These are phyloP conservation scores for Cryptococcus amylolentus DNA, from an alignment of 1,284 basidiomycete species.

Conservation along the genomic window DNA sequence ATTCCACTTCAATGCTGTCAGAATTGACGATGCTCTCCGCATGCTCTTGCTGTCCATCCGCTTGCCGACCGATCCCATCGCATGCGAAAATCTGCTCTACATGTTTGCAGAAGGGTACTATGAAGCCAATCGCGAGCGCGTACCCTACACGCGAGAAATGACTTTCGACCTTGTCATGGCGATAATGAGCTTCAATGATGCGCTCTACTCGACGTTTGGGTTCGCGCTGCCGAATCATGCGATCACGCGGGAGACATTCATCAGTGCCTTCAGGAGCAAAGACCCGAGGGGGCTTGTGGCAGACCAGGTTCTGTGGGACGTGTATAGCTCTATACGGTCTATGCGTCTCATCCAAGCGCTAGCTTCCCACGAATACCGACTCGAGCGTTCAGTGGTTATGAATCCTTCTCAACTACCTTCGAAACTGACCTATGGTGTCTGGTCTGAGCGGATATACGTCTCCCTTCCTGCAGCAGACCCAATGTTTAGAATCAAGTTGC, in stretches of 20 bases:
- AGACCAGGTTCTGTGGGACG: conserved; percentile 67
- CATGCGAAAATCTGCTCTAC: conserved; percentile 62
- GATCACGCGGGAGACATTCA: conserved; percentile 69
- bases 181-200: conserved; percentile 63
- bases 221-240: conserved; percentile 62
- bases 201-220: conserved; percentile 49
- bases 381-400: conserved; percentile 55
- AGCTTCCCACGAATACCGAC: conserved; percentile 42
- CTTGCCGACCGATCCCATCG: conserved; percentile 61
- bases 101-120: conserved; percentile 86
- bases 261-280: conserved; percentile 69
- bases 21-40: conserved; percentile 84
- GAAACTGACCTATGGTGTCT: conserved; percentile 73
- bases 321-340: conserved; percentile 70
- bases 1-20: conserved; percentile 76
- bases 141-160: conserved; percentile 73
- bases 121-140: conserved; percentile 72
- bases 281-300: conserved; percentile 67
- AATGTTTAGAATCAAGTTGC: conserved; percentile 70
- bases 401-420: conserved; percentile 66
- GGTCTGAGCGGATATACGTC: conserved; percentile 79
- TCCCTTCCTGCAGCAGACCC: conserved; percentile 76
- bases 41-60: conserved; percentile 79
- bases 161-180: conserved; percentile 75
- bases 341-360: conserved; percentile 72